A percentile compares a stretch with the other conserved stretches of the same genome.
Evolutionary conservation across 768 basidiomycete genomes (phyloP).

Genomic region (Pisolithus albus): DNA sequence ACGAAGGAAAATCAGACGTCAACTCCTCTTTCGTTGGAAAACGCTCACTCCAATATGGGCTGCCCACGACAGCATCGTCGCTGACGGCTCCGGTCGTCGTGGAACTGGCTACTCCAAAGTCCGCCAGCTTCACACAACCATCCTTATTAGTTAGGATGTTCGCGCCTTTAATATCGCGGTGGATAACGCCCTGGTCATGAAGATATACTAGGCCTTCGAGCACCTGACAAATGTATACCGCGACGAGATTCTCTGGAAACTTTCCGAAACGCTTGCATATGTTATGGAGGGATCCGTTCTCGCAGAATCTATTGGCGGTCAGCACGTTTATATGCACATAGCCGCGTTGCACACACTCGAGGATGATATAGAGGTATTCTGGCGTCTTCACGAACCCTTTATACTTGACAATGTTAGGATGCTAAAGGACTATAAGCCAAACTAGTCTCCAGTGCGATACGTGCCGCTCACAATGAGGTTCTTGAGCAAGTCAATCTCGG

Average conservation of each 20-base stretch:
- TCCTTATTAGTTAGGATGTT: slow-evolving; percentile 99
- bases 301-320: slow-evolving; percentile 64
- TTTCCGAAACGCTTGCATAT: slow-evolving; percentile 98
- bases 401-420: slow-evolving; percentile 98
- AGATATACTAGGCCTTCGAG: slow-evolving; percentile 94
- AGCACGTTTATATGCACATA: slow-evolving; percentile 2
- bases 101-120: slow-evolving; percentile 91
- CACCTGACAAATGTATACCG: slow-evolving; percentile 94
- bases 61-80: slow-evolving; percentile 92
- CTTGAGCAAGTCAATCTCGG: slow-evolving; percentile 95
- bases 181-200: slow-evolving; percentile 99
- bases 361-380: slow-evolving; percentile 92
- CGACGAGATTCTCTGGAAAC: slow-evolving; percentile 95
- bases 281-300: slow-evolving; percentile 94
- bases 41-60: slow-evolving; percentile 93
- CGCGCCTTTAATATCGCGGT: slow-evolving; percentile 98
- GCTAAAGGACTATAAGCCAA: slow-evolving; percentile 41
- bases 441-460: neutral
- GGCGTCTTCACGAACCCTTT: slow-evolving; percentile 95
- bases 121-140: slow-evolving; percentile 96
- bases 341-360: slow-evolving; percentile 56
- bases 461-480: slow-evolving; percentile 75
- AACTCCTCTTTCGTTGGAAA: slow-evolving; percentile 1
- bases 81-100: slow-evolving; percentile 67
- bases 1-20: slow-evolving; percentile 5